Evolutionary conservation across 371 early-diverging fungal genomes (phyloP).

Genomic region (Actinomortierella ambigua): DNA sequence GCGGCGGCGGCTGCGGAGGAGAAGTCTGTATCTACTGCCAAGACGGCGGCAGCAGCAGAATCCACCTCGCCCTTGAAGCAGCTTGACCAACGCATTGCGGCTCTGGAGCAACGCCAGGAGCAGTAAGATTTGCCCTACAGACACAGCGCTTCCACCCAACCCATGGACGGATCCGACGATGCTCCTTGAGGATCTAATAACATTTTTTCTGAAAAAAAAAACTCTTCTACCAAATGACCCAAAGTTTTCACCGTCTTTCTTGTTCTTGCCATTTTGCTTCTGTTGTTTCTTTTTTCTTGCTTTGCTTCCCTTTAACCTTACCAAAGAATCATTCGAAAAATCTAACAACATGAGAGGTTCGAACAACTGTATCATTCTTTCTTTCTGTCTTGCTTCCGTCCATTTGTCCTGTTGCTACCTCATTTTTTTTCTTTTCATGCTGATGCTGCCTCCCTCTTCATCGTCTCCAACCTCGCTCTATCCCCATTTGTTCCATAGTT

Average conservation of each 20-base stretch:
- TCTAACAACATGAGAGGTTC: too few species aligned
- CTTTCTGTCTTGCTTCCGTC: too few species aligned
- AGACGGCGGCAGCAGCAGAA: slow-evolving; percentile 18
- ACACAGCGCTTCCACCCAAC: not conserved
- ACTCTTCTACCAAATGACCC: not conserved
- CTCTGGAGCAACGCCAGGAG: slow-evolving; percentile 35
- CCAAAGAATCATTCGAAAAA: too few species aligned
- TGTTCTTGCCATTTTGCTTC: not conserved
- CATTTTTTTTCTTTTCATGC: too few species aligned
- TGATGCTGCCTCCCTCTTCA: too few species aligned
- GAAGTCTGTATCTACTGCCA: not conserved
- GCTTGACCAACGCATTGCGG: slow-evolving; percentile 31
- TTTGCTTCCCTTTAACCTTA: not conserved
- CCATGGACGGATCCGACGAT: slow-evolving; percentile 6
- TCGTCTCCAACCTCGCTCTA: too few species aligned
- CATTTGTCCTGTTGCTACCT: too few species aligned
- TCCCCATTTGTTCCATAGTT: too few species aligned
- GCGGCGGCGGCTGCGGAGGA: not conserved
- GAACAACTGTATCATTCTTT: too few species aligned
- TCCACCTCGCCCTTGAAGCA: slow-evolving; percentile 31
- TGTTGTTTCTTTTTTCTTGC: not conserved
- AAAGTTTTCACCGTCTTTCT: not conserved
- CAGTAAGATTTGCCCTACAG: not conserved
- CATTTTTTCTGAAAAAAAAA: not conserved
- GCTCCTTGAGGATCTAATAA: not conserved